Base-by-base conservation (phyloP, 2,329 filamentous ascomycete genomes). In the Diplodia sapinea region DNA sequence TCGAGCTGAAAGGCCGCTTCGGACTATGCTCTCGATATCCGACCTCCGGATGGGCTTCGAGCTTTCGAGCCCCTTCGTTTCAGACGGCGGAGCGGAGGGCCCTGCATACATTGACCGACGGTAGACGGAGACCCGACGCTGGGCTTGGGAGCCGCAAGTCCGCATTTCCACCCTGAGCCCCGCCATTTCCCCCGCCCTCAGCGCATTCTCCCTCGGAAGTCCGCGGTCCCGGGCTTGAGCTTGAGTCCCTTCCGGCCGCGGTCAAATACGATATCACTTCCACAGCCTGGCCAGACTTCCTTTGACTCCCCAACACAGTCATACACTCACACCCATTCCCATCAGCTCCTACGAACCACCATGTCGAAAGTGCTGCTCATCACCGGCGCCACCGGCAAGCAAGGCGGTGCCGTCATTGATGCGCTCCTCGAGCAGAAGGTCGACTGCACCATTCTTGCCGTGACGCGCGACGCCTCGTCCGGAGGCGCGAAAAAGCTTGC, bases 381-480 rank as follows among this genome's bases (percentile, higher is more conserved):
- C 55, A 81, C 80, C 26, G 81, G 81, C 56, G 81, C 80, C 2
- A 83, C 81, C 1, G 81, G 81, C 65, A 82, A 83, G 67, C 82
- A 83, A 73, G 82, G 82, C 67, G 80, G 81, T 62, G 77, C 80
- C 29, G 76, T 82, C 33, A 76, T 83, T 66, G 70, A 76, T 50
- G 78, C 82, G 50, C 77, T 83, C 29, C 76, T 82, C 55, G 71
- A 74, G 17, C 73, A 77, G 17, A 75, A 76, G 0, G 36, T 57
- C 43, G 43, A 54, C 52, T 82, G 83, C 68, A 80, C 83, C 13
- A 85, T 90, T 64, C 81, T 88, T 17, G 88, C 88, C 7, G 80
- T 90, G 26, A 89, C 88, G 2, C 85, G 88, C 69, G 82, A 89
- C 71, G 72, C 82, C 0, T 73, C 76, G n/a, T 87, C 86, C 0